A percentile compares a stretch with the other conserved stretches of the same genome.
Evolutionary conservation across 2,329 filamentous ascomycete genomes (phyloP).

Genomic region (Penicillium sp.): DNA sequence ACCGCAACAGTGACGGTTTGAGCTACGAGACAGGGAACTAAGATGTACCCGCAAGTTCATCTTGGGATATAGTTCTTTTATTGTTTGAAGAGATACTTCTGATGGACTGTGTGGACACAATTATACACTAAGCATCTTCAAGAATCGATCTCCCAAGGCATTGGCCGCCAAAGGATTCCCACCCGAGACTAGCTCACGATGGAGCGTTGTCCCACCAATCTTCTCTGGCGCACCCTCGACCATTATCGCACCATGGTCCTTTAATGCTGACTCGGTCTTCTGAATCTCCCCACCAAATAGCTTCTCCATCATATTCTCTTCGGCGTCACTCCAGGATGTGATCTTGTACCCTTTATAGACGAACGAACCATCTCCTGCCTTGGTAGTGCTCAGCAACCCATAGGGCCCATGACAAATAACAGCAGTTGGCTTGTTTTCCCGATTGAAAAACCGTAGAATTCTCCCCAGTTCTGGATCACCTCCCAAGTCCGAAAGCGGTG

Average conservation of each 20-base stretch:
- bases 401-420: conserved; percentile 47
- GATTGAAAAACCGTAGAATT: conserved; percentile 41
- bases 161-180: conserved; percentile 33
- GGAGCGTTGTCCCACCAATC: conserved; percentile 40
- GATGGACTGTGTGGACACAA: background rate
- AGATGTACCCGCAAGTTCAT: no score
- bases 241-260: conserved; percentile 42
- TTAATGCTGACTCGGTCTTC: conserved; percentile 40
- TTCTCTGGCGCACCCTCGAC: conserved; percentile 40
- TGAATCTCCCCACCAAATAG: conserved; percentile 40
- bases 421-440: conserved; percentile 41
- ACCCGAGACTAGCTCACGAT: conserved; percentile 38
- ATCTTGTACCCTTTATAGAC: conserved; percentile 46
- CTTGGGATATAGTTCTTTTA: no score
- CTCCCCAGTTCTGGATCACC: conserved; percentile 41
- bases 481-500: conserved; percentile 42
- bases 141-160: conserved; percentile 30
- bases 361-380: conserved; percentile 34
- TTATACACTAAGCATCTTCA: conserved; percentile 30
- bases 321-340: conserved; percentile 44
- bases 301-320: conserved; percentile 47
- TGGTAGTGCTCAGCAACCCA: conserved; percentile 43
- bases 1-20: conserved; percentile 2
- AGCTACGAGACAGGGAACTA: background rate
- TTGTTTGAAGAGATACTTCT: no score